Percentiles rank a stretch among this genome's conserved stretches.
Conservation (phyloP, 768 basidiomycete species). For the Pleurotus citrinopileatus region DNA sequence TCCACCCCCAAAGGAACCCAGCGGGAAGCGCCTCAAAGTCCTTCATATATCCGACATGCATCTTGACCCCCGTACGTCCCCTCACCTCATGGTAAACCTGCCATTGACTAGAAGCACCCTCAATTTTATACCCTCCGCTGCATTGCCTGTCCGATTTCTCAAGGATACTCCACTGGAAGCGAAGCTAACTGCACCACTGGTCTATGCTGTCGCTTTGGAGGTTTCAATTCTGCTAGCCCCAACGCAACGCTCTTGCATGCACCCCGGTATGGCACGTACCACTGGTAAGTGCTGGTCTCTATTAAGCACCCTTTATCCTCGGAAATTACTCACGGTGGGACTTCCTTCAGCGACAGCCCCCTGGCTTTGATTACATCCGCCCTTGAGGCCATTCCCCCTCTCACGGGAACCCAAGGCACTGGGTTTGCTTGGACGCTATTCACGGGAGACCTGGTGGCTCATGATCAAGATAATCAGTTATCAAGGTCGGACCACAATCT, state of each 20-base stretch:
- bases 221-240: conserved; percentile 46
- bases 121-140: not conserved
- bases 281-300: conserved; percentile 37
- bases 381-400: conserved; percentile 62
- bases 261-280: conserved; percentile 64
- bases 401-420: conserved; percentile 56
- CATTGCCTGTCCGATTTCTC: not conserved
- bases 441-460: conserved; percentile 74
- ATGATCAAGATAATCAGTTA: conserved; percentile 64
- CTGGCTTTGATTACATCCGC: conserved; percentile 56
- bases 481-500: conserved; percentile 42
- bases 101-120: not conserved
- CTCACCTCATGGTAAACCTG: not conserved
- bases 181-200: conserved; percentile 72
- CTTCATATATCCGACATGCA: conserved; percentile 79
- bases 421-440: conserved; percentile 67
- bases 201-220: conserved; percentile 62
- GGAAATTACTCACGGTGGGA: not conserved
- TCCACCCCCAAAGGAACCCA: conserved; percentile 54
- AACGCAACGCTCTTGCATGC: conserved; percentile 53
- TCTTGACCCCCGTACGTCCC: conserved; percentile 60
- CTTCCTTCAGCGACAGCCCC: conserved; percentile 53
- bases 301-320: not conserved
- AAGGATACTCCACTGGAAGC: conserved; percentile 66
- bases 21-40: conserved; percentile 66